Percentiles rank a stretch among this genome's conserved stretches.
These are phyloP conservation scores for Teunomyces funiuensis DNA, from an alignment of 805 yeast species.

Conservation along the genomic window DNA sequence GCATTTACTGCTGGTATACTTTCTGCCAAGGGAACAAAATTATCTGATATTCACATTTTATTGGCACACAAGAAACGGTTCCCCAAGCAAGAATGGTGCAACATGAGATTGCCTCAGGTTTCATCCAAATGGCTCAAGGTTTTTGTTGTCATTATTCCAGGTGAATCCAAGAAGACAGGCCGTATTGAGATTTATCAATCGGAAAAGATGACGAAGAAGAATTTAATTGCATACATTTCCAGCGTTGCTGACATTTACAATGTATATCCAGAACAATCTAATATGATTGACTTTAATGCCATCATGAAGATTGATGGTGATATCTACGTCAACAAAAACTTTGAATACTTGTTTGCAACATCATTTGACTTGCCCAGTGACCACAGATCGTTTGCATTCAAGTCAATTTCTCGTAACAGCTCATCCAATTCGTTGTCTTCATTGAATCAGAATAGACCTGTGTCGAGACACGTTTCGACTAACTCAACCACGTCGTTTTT, in stretches of 20 bases:
- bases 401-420: conserved; percentile 15
- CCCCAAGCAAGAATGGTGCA: conserved; percentile 59
- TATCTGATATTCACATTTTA: conserved; percentile 59
- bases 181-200: conserved; percentile 53
- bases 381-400: conserved; percentile 23
- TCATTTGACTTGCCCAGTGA: conserved; percentile 2
- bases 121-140: conserved; percentile 61
- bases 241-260: conserved; percentile 48
- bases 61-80: conserved; percentile 49
- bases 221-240: conserved; percentile 50
- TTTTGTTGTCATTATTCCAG: conserved; percentile 49
- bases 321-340: conserved; percentile 45
- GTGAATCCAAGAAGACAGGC: conserved; percentile 46
- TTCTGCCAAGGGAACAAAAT: conserved; percentile 54
- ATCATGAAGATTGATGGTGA: conserved; percentile 57
- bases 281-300: conserved; percentile 56
- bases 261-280: conserved; percentile 59
- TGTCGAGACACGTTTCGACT: conserved; percentile 20
- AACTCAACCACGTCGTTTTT: conserved; percentile 32
- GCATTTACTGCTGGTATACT: conserved; percentile 65
- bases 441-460: conserved; percentile 9
- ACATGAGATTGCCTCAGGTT: conserved; percentile 57
- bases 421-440: conserved; percentile 21
- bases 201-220: conserved; percentile 49
- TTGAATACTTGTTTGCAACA: conserved; percentile 29